phyloP scores from a whole-genome alignment of 2,329 filamentous ascomycete genomes.

The Metarhizium brunneum region DNA sequence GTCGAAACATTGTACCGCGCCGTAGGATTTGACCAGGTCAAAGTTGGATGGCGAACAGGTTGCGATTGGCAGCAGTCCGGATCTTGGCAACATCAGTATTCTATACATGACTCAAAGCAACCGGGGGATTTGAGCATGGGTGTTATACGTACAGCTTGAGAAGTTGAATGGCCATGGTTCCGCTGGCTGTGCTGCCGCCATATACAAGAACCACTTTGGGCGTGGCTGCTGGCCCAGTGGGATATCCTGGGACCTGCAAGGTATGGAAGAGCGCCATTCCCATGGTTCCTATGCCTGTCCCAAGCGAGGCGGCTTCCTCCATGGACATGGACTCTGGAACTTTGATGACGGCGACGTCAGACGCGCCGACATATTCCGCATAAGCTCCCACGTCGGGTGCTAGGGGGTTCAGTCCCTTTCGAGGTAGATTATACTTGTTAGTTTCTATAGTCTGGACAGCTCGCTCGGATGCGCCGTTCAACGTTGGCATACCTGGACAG shows the following conservation, averaged over 20 bases:
- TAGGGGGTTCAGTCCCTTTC: slow-evolving; percentile 4
- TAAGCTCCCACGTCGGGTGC: slow-evolving; percentile 7
- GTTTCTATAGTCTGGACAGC: no score
- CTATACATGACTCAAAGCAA: no score
- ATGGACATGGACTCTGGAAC: background rate
- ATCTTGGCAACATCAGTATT: no score
- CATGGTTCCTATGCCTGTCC: background rate
- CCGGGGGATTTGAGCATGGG: no score
- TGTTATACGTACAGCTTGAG: no score
- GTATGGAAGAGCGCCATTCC: background rate
- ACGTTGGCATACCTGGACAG: slow-evolving; percentile 4
- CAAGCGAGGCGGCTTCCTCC: background rate
- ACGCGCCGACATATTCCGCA: background rate
- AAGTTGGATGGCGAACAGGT: slow-evolving; percentile 8
- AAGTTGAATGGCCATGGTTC: background rate
- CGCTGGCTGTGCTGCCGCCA: background rate
- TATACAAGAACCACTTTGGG: background rate
- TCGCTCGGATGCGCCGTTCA: no score
- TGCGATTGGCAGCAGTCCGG: slow-evolving; percentile 3
- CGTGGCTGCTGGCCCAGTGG: background rate
- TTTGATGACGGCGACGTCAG: background rate
- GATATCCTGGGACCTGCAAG: background rate
- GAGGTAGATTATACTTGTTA: no score
- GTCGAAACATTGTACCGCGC: slow-evolving; percentile 32
- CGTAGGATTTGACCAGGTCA: slow-evolving; percentile 23